phyloP scores from a whole-genome alignment of 139 green algal genomes.

The Edaphochlamys debaryana region DNA sequence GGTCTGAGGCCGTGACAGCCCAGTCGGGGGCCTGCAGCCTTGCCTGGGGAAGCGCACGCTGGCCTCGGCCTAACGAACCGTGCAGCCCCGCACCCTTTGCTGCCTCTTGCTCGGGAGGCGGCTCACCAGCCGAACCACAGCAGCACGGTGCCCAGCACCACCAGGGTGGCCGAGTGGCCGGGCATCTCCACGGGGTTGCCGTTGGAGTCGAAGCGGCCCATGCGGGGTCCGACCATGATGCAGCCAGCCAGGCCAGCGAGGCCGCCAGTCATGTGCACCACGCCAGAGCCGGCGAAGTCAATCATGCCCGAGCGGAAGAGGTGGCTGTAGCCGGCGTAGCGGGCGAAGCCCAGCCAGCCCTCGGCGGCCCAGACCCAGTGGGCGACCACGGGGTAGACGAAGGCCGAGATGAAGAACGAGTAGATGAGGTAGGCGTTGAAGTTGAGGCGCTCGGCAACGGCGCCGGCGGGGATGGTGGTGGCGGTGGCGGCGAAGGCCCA shows the following conservation, averaged over 20 bases:
- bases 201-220: constrained; percentile 91
- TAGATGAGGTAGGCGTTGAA: constrained; percentile 66
- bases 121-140: constrained; percentile 74
- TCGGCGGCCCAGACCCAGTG: constrained; percentile 73
- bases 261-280: constrained; percentile 87
- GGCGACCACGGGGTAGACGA: constrained; percentile 80
- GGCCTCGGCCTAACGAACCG: too few relatives aligned
- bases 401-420: constrained; percentile 63
- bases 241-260: constrained; percentile 68
- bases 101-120: too few relatives aligned
- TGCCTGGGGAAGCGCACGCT: too few relatives aligned
- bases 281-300: constrained; percentile 77
- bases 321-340: constrained; percentile 33
- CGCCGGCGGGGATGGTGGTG: constrained; percentile 75
- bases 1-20: too few relatives aligned
- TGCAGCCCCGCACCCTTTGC: too few relatives aligned
- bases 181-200: constrained; percentile 78
- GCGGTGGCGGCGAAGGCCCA: constrained; percentile 80
- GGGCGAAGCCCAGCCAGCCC: constrained; percentile 71
- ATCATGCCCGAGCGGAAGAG: constrained; percentile 75
- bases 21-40: too few relatives aligned
- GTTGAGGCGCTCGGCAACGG: constrained; percentile 78
- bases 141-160: constrained; percentile 76
- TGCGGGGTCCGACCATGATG: constrained; percentile 88
- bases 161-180: constrained; percentile 65